phyloP scores from a whole-genome alignment of 2,329 filamentous ascomycete genomes.

The Dactylella cylindrospora region DNA sequence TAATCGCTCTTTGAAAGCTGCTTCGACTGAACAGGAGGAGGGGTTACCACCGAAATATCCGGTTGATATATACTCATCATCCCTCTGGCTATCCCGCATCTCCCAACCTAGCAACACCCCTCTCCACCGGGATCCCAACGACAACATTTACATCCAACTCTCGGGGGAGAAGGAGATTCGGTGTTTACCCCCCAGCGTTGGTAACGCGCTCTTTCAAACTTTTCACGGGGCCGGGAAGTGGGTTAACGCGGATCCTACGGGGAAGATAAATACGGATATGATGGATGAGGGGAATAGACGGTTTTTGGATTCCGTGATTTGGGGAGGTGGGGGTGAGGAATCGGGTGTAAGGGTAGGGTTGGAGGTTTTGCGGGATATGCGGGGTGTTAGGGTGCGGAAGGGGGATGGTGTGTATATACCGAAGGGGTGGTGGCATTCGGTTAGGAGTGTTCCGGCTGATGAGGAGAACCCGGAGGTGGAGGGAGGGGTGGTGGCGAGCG shows the following conservation, averaged over 20 bases:
- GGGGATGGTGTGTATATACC: slow-evolving; percentile 79
- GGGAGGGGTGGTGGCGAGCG: slow-evolving; percentile 24
- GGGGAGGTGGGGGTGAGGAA: slow-evolving; percentile 65
- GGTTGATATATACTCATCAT: slow-evolving; percentile 29
- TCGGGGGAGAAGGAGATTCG: slow-evolving; percentile 71
- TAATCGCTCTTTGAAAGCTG: background rate
- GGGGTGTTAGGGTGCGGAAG: slow-evolving; percentile 55
- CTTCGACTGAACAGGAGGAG: background rate
- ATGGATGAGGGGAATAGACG: slow-evolving; percentile 34
- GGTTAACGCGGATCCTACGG: slow-evolving; percentile 49
- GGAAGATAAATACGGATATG: slow-evolving; percentile 11
- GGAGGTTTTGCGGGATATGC: slow-evolving; percentile 52
- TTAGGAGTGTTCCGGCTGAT: slow-evolving; percentile 62
- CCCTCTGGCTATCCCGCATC: slow-evolving; percentile 24
- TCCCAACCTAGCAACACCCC: slow-evolving; percentile 67
- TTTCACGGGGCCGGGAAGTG: slow-evolving; percentile 51
- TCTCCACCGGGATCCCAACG: slow-evolving; percentile 88
- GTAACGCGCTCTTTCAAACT: slow-evolving; percentile 64
- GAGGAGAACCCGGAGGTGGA: slow-evolving; percentile 33
- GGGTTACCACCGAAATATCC: no score
- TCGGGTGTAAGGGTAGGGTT: slow-evolving; percentile 47
- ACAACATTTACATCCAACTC: slow-evolving; percentile 86
- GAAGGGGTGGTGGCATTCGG: slow-evolving; percentile 83
- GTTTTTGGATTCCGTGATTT: slow-evolving; percentile 82
- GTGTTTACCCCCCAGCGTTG: slow-evolving; percentile 66